Conservation (phyloP, 2,329 filamentous ascomycete genomes). For the Epichloe sibirici region DNA sequence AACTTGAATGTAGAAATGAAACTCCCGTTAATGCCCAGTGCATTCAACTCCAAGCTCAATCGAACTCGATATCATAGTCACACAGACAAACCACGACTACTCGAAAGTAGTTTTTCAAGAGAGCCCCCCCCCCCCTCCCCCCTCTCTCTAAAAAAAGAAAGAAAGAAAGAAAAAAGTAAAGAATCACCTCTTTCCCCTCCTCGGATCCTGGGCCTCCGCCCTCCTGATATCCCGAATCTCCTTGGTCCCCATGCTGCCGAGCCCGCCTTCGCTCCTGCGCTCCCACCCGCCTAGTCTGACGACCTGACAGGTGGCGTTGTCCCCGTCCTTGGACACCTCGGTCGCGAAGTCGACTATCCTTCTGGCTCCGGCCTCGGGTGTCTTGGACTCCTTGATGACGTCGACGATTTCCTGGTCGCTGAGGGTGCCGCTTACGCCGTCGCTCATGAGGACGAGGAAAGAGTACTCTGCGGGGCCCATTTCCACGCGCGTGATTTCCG, state of each 20-base stretch:
- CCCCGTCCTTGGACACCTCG: slow-evolving; percentile 59
- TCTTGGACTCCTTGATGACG: slow-evolving; percentile 84
- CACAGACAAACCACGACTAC: too few species aligned
- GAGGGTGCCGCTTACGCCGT: slow-evolving; percentile 78
- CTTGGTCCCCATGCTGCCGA: slow-evolving; percentile 82
- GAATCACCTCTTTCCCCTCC: slow-evolving; percentile 45
- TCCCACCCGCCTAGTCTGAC: slow-evolving; percentile 59
- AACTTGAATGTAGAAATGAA: too few species aligned
- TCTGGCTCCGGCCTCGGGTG: slow-evolving; percentile 72
- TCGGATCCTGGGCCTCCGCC: slow-evolving; percentile 70
- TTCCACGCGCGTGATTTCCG: slow-evolving; percentile 71
- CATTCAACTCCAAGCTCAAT: too few species aligned
- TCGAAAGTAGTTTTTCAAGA: neutral
- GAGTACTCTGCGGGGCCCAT: slow-evolving; percentile 73
- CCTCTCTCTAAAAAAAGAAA: neutral
- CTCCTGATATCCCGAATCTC: slow-evolving; percentile 78
- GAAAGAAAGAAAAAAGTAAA: neutral
- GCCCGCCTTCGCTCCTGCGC: slow-evolving; percentile 65
- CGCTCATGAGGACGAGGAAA: slow-evolving; percentile 78
- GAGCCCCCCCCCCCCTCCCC: neutral
- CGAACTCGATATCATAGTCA: too few species aligned
- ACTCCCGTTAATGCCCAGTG: too few species aligned
- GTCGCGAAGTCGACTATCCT: slow-evolving; percentile 79
- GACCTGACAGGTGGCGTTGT: slow-evolving; percentile 58
- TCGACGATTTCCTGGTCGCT: slow-evolving; percentile 94